Percentiles rank a stretch among this genome's conserved stretches.
Conservation (phyloP, 352 stramenopile species). For the Pythium biforme region DNA sequence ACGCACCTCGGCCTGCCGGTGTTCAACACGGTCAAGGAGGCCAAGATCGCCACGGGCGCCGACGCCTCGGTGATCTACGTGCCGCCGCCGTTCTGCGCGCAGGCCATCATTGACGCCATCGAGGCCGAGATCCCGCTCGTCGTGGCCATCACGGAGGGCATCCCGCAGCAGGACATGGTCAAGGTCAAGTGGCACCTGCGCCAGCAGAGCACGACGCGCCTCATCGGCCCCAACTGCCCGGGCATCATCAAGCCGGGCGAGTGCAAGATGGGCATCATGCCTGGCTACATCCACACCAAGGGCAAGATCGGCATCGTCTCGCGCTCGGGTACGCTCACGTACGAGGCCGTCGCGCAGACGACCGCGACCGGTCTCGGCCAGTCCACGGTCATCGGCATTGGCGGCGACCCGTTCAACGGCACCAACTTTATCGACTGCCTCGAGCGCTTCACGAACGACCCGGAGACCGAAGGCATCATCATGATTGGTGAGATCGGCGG, state of each 20-base stretch:
- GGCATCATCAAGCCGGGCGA: slow-evolving; percentile 99
- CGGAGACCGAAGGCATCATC: slow-evolving; percentile 98
- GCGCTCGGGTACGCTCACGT: slow-evolving; percentile 97
- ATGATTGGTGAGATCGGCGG: slow-evolving; percentile 99
- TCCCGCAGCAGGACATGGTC: slow-evolving; percentile 99
- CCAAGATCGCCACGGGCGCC: slow-evolving; percentile 84
- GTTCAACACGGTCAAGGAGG: slow-evolving; percentile 95
- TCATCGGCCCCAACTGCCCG: slow-evolving; percentile 99
- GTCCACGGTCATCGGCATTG: slow-evolving; percentile 99
- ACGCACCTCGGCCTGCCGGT: slow-evolving; percentile 98
- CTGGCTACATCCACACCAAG: slow-evolving; percentile 98
- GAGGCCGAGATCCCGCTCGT: slow-evolving; percentile 95
- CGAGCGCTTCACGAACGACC: slow-evolving; percentile 99
- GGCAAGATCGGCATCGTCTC: slow-evolving; percentile 99
- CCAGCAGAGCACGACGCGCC: slow-evolving; percentile 92
- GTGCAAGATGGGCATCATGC: slow-evolving; percentile 99
- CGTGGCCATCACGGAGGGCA: slow-evolving; percentile 99
- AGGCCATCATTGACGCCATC: slow-evolving; percentile 98
- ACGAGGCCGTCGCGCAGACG: slow-evolving; percentile 99
- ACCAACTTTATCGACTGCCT: slow-evolving; percentile 99
- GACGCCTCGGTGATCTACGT: slow-evolving; percentile 99
- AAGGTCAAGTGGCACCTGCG: slow-evolving; percentile 95
- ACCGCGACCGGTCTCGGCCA: slow-evolving; percentile 96
- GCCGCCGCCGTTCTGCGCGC: slow-evolving; percentile 96
- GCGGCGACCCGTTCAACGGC: slow-evolving; percentile 99